Evolutionary conservation across 768 basidiomycete species (phyloP).

Genomic region (Cyclocybe aegerita): DNA sequence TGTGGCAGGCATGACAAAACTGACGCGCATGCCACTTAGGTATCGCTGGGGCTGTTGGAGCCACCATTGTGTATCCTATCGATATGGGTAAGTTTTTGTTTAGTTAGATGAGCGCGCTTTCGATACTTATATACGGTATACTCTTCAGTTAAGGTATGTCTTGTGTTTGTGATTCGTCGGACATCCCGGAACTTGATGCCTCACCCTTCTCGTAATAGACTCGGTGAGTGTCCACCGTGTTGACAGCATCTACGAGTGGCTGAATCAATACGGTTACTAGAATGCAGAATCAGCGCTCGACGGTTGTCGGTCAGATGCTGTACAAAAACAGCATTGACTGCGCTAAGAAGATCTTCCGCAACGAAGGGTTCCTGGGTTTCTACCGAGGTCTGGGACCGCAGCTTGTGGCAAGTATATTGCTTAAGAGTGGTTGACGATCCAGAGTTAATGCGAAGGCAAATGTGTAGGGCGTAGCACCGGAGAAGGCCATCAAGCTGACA

Average conservation of each 20-base stretch:
- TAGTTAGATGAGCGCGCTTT: not conserved
- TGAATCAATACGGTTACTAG: slow-evolving; percentile 33
- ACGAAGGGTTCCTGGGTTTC: slow-evolving; percentile 94
- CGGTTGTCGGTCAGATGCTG: slow-evolving; percentile 93
- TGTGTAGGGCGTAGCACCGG: slow-evolving; percentile 85
- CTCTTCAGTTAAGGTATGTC: slow-evolving; percentile 67
- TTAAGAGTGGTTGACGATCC: not conserved
- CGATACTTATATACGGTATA: slow-evolving; percentile 9
- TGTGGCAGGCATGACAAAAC: too few relatives aligned
- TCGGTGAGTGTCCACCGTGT: slow-evolving; percentile 37
- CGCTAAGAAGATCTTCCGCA: slow-evolving; percentile 88
- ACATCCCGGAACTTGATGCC: slow-evolving; percentile 1
- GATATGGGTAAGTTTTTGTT: slow-evolving; percentile 68
- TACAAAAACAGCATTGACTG: slow-evolving; percentile 98
- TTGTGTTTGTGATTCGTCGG: not conserved
- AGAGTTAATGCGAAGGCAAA: slow-evolving; percentile 2
- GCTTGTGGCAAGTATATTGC: slow-evolving; percentile 64
- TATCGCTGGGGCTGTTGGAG: slow-evolving; percentile 90
- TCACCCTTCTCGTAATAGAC: slow-evolving; percentile 39
- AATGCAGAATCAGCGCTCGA: slow-evolving; percentile 97
- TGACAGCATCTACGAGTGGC: not conserved
- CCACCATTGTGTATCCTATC: slow-evolving; percentile 97
- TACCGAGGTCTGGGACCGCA: slow-evolving; percentile 97
- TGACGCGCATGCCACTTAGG: slow-evolving; percentile 39
- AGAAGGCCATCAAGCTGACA: slow-evolving; percentile 97